Percentiles rank a stretch among this genome's conserved stretches.
phyloP scores from a whole-genome alignment of 1,284 basidiomycete species.

The Coniophora puteana region DNA sequence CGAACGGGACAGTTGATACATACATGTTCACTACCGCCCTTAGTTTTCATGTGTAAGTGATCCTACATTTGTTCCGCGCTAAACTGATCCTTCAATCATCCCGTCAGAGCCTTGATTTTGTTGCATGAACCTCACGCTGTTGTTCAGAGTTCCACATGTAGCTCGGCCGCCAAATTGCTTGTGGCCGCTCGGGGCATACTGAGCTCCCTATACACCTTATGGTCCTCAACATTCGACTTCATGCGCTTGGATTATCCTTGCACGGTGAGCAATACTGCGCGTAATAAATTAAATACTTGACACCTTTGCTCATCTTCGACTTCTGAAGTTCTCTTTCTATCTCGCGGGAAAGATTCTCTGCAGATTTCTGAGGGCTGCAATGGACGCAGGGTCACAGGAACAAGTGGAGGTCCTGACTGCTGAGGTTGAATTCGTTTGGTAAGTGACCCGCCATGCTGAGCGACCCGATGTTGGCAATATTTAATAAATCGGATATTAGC shows the following conservation, averaged over 20 bases:
- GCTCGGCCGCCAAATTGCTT: slow-evolving; percentile 63
- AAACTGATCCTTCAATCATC: slow-evolving; percentile 7
- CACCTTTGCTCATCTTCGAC: slow-evolving; percentile 8
- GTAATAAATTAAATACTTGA: too few species aligned
- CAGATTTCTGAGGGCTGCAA: slow-evolving; percentile 57
- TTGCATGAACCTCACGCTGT: slow-evolving; percentile 73
- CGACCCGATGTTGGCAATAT: neutral
- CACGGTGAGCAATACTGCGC: slow-evolving; percentile 35
- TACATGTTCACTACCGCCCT: slow-evolving; percentile 63
- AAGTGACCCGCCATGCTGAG: slow-evolving; percentile 19
- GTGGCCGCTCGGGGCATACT: slow-evolving; percentile 61
- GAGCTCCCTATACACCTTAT: slow-evolving; percentile 62
- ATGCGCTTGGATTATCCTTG: slow-evolving; percentile 61
- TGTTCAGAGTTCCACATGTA: slow-evolving; percentile 50
- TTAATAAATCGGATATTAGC: slow-evolving; percentile 29
- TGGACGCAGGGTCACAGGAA: slow-evolving; percentile 47
- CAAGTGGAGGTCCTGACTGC: slow-evolving; percentile 51
- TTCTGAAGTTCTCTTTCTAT: slow-evolving; percentile 63
- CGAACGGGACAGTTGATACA: slow-evolving; percentile 55
- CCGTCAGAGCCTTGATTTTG: slow-evolving; percentile 53
- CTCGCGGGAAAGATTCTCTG: slow-evolving; percentile 60
- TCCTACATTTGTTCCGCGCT: slow-evolving; percentile 1
- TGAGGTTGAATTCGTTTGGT: slow-evolving; percentile 68
- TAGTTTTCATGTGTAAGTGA: slow-evolving; percentile 59
- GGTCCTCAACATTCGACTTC: slow-evolving; percentile 67